Conservation (phyloP, 129 eudicot genomes). For the Artemisia argyi region DNA sequence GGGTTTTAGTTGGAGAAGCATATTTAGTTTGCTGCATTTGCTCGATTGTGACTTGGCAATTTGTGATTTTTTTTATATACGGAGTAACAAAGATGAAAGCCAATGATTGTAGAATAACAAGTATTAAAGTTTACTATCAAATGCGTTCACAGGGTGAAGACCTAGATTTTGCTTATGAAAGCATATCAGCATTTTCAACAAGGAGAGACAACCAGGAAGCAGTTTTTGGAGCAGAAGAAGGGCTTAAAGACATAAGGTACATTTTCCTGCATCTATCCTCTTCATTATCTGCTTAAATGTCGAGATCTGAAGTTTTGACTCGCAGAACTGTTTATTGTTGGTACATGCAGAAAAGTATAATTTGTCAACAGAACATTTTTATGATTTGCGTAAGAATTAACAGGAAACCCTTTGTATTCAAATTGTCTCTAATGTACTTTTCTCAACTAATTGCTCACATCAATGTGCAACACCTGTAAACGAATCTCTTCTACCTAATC, state of each 20-base stretch:
- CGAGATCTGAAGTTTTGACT: neutral
- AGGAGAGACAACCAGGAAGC: constrained; percentile 98
- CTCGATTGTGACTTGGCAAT: constrained; percentile 5
- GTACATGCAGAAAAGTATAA: constrained; percentile 1
- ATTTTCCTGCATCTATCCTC: neutral
- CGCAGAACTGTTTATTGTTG: neutral
- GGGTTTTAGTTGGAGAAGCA: neutral
- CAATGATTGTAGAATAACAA: neutral
- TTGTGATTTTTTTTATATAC: constrained; percentile 2
- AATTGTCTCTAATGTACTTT: neutral
- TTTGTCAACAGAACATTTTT: neutral
- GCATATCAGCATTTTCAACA: constrained; percentile 94
- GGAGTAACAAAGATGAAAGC: neutral
- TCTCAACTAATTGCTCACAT: neutral
- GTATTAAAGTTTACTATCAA: neutral
- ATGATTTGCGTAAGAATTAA: constrained; percentile 3
- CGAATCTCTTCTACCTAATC: neutral
- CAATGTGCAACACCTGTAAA: neutral
- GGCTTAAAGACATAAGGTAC: constrained; percentile 89
- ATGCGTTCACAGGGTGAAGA: constrained; percentile 80
- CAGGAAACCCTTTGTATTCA: neutral
- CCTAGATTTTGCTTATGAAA: constrained; percentile 93
- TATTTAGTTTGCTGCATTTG: constrained; percentile 8
- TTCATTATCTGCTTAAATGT: neutral
- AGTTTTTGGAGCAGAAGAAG: constrained; percentile 98